Evolutionary conservation across 208 protist genomes (phyloP).

Genomic region (Trypanosoma platydactyli): DNA sequence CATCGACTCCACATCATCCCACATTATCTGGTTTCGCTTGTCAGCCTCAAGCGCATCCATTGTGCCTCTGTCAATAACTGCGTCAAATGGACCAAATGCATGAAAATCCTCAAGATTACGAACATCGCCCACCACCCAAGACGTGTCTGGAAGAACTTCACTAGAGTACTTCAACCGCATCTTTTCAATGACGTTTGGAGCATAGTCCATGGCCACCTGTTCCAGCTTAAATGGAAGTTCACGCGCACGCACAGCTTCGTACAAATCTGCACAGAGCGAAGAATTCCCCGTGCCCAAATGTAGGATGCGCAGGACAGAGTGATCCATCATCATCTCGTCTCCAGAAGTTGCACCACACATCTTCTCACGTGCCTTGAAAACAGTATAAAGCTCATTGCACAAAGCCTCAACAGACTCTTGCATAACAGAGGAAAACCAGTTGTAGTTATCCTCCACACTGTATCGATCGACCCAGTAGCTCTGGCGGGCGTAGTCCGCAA

Average conservation of each 20-base stretch:
- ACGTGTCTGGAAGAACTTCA: constrained; percentile 40
- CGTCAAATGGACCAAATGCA: constrained; percentile 66
- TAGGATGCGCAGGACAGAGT: constrained; percentile 46
- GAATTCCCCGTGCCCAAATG: constrained; percentile 87
- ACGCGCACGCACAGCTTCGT: constrained; percentile 24
- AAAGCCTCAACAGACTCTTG: constrained; percentile 38
- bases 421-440: constrained; percentile 86
- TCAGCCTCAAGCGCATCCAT: constrained; percentile 86
- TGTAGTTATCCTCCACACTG: constrained; percentile 63
- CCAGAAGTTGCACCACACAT: background rate
- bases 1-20: constrained; percentile 70
- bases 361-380: constrained; percentile 21
- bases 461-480: constrained; percentile 81
- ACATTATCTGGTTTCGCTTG: constrained; percentile 40
- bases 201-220: constrained; percentile 86
- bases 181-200: constrained; percentile 67
- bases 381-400: constrained; percentile 48
- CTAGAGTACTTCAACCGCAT: constrained; percentile 60
- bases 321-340: background rate
- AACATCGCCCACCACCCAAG: constrained; percentile 79
- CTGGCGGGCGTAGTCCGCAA: constrained; percentile 68
- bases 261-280: constrained; percentile 60
- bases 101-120: constrained; percentile 52
- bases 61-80: constrained; percentile 83
- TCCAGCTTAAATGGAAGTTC: constrained; percentile 47